Evolutionary conservation across 371 early-diverging fungal species (phyloP), one percentile per base, ranked within the genome.

Genomic region (Neoconidiobolus thromboides): DNA sequence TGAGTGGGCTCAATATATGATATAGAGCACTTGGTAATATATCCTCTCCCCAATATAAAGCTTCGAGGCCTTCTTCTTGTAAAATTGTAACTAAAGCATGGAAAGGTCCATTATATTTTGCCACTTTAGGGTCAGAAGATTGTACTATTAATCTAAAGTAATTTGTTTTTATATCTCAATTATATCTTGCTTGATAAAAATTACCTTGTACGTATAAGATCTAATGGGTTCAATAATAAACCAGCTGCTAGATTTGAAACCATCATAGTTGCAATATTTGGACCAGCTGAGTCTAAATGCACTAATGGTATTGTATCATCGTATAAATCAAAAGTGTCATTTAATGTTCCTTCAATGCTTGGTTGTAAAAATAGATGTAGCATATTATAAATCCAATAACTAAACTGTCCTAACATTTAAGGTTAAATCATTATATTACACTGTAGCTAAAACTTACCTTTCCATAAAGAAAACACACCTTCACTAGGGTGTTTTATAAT

Each of bases 61-160:
- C 60, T 5, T 81, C 40, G 0, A 89, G 87, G 46, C 91, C 93
- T 67, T 95, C 96, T 61, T 85, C 83, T 1, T 68, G 62, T 38
- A 81, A 65, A 55, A 93, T 81, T 26, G 83, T 83, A 1, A 71
- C 64, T 15, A 90, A 71, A 48, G 83, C 82, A 67, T 89, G 78
- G 37, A 78, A 48, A 5, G 79, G 63, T 1, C 87, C 85, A 37
- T 73, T 67, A 70, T 93, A 94, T 63, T 87, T 87, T 38, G 76
- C 69, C 53, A 81, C 76, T 14, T 69, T 55, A 0, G 85, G 82
- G 7, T 78, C 76, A 2, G 81, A 65, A 0, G 86, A 76, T 66
- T 88, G 91, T 0, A 86, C 81, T 7, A 84, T 71, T 48, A 88
- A 63, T 39, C 87, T 75, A 48, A 44, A 43, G 10, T 46, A 46